Percentiles rank a stretch among this genome's conserved stretches.
phyloP scores from a whole-genome alignment of 2,329 filamentous ascomycete genomes.

The Hymenoscyphus repandus region DNA sequence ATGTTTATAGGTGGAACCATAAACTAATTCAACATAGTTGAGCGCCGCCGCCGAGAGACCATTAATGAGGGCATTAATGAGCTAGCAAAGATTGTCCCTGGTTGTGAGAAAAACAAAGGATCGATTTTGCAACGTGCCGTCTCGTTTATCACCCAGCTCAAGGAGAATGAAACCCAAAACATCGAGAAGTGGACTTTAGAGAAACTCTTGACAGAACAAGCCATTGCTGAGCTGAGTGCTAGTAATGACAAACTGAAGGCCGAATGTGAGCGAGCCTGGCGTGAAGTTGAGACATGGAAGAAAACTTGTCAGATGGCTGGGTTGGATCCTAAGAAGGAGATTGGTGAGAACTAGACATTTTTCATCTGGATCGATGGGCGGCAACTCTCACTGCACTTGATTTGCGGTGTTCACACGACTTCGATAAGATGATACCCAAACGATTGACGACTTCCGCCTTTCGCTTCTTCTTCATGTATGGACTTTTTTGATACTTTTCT shows the following conservation, averaged over 20 bases:
- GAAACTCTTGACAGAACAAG: conserved; percentile 85
- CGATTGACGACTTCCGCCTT: conserved; percentile 27
- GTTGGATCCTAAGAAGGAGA: conserved; percentile 43
- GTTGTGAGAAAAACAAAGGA: conserved; percentile 98
- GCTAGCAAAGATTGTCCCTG: conserved; percentile 93
- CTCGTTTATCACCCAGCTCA: conserved; percentile 88
- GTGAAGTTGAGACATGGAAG: conserved; percentile 76
- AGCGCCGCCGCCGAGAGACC: conserved; percentile 91
- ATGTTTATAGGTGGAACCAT: neutral
- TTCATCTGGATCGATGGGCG: conserved; percentile 23
- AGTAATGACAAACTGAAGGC: conserved; percentile 83
- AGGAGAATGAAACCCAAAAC: conserved; percentile 89
- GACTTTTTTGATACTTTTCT: conserved; percentile 18
- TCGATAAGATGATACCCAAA: conserved; percentile 29
- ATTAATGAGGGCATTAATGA: conserved; percentile 99
- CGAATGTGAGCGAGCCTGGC: conserved; percentile 72
- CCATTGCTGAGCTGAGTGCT: conserved; percentile 78
- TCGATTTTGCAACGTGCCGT: conserved; percentile 92
- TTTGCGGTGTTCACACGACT: conserved; percentile 18
- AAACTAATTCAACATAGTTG: conserved; percentile 54
- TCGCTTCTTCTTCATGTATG: conserved; percentile 27
- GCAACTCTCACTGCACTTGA: conserved; percentile 21
- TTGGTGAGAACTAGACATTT: conserved; percentile 26
- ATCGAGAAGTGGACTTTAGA: conserved; percentile 92
- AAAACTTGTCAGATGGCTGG: conserved; percentile 58